A percentile compares a stretch with the other conserved stretches of the same genome.
Conservation (phyloP, 345 rosid species). For the Pugionium cornutum region DNA sequence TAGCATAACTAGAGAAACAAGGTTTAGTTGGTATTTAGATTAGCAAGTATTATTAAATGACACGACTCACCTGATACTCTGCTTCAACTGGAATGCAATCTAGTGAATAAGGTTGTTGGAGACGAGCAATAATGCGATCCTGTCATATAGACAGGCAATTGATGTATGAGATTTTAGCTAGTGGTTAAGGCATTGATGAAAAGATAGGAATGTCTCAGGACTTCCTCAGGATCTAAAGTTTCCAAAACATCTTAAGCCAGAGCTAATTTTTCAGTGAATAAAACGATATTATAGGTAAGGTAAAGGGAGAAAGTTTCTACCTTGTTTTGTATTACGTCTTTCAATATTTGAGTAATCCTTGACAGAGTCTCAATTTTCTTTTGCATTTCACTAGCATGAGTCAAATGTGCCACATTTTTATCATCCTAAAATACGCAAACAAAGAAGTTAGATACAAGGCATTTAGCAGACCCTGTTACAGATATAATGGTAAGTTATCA, state of each 20-base stretch:
- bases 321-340: conserved; percentile 98
- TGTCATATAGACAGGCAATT: conserved; percentile 36
- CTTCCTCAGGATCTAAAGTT: background rate
- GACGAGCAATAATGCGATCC: conserved; percentile 98
- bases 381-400: conserved; percentile 94
- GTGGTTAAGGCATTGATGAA: background rate
- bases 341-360: conserved; percentile 86
- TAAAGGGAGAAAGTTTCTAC: conserved; percentile 38
- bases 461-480: background rate
- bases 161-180: background rate
- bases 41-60: background rate
- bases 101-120: conserved; percentile 95
- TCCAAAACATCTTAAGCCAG: background rate
- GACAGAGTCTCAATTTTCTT: conserved; percentile 84
- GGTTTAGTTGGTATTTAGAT: conserved; percentile 2
- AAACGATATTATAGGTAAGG: background rate
- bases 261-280: background rate
- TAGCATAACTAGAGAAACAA: background rate
- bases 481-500: conserved; percentile 2
- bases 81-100: conserved; percentile 99
- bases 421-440: conserved; percentile 60
- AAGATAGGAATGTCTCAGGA: background rate
- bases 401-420: conserved; percentile 92
- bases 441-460: conserved; percentile 17
- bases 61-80: conserved; percentile 78